Evolutionary conservation across 805 yeast species (phyloP), one percentile per base, ranked within the genome.

Genomic region (Suhomyces xylopsoci): DNA sequence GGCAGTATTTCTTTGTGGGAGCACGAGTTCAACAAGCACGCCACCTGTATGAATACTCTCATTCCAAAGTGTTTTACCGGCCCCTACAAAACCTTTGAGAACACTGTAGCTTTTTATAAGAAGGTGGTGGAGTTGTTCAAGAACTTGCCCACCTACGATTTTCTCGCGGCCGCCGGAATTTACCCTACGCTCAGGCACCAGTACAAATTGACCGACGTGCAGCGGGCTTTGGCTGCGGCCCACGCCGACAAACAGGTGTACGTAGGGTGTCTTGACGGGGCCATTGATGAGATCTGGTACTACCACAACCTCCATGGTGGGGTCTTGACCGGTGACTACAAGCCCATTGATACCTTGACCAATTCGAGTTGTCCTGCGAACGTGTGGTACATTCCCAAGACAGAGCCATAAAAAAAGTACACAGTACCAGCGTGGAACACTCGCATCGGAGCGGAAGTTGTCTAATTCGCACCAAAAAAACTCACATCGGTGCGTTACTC

Each of bases 281-380:
- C 74, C 58, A 67, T 85, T 49, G 80, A 79, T 58, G 86, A 86
- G 66, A 72, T 86, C 44, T 92, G 96, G 96, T 92, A 91, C 70
- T 90, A 81, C 71, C 87, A 87, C 73, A 77, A 83, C 55, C 74
- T 90, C 49, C 75, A 79, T 60, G 98, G 97, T 1, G 82, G 93
- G 1, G 76, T 90, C 2, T 74, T 83, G 52, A 73, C 78, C 45
- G 93, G 91, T 48, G 69, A 81, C 30, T 91, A 68, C 54, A 54
- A 59, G 49, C 58, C 60, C 20, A 82, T 87, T 46, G 89, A 87
- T 50, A 65, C 87, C 1, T 61, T 83, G 53, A 63, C 80, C 34
- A 69, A 75, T 20, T 74, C 88, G 4, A 77, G 81, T 49, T 93
- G 98, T 69, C 90, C 90, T 3, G 78, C 70, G 1, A 58, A 70